Percentiles rank a stretch among this genome's conserved stretches.
Conservation (phyloP, 768 basidiomycete genomes). For the Boletus rufocinnamomeus region DNA sequence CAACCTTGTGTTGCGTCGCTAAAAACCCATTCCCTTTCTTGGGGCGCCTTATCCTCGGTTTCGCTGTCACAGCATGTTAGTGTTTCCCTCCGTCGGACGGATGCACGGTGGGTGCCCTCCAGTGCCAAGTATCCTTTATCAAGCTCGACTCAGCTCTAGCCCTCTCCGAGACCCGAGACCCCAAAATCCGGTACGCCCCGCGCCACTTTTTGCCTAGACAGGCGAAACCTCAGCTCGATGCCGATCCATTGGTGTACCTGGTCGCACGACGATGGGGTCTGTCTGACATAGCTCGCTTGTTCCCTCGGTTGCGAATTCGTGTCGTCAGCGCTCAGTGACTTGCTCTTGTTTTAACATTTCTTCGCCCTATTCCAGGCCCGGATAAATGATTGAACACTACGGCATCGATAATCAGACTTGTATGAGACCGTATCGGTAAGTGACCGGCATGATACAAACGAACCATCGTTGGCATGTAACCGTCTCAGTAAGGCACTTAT, state of each 20-base stretch:
- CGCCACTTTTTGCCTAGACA: slow-evolving; percentile 1
- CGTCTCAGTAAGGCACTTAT: neutral
- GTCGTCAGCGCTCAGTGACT: neutral
- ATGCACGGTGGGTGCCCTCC: neutral
- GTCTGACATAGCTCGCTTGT: slow-evolving; percentile 3
- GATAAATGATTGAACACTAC: neutral
- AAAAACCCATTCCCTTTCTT: slow-evolving; percentile 17
- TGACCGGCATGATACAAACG: neutral
- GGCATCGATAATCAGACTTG: too few relatives aligned
- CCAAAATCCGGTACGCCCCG: neutral
- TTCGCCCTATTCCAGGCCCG: neutral
- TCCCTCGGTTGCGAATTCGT: neutral
- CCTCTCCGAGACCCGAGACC: neutral
- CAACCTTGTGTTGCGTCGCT: slow-evolving; percentile 25
- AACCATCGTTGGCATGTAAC: neutral
- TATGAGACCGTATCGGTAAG: neutral
- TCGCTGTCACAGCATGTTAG: slow-evolving; percentile 2
- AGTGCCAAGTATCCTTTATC: slow-evolving; percentile 11
- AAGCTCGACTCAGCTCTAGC: neutral
- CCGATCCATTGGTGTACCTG: slow-evolving; percentile 7
- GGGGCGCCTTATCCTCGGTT: slow-evolving; percentile 10
- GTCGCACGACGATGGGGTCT: slow-evolving; percentile 7
- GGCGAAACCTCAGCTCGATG: neutral
- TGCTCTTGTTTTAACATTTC: neutral
- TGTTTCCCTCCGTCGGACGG: neutral